Conservation (phyloP, 257 asterid genomes). For the Parsonsia alboflavescens region DNA sequence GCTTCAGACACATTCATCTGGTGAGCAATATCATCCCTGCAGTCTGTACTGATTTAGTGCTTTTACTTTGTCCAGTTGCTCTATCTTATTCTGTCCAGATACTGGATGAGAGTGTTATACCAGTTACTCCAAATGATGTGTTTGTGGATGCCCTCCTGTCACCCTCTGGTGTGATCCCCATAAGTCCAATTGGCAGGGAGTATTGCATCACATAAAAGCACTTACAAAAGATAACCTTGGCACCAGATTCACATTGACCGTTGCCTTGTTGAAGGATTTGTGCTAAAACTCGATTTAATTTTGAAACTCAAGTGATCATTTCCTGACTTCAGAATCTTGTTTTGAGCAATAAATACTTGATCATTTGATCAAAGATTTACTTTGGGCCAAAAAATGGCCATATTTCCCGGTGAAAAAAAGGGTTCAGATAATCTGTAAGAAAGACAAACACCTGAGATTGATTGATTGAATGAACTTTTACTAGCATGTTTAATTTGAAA, state of each 20-base stretch:
- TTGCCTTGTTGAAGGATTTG: neutral
- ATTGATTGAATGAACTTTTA: too few species aligned
- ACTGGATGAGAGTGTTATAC: conserved; percentile 69
- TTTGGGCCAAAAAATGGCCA: neutral
- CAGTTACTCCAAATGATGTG: conserved; percentile 69
- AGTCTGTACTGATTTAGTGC: neutral
- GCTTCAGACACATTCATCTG: neutral
- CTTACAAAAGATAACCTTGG: too few species aligned
- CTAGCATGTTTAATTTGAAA: neutral
- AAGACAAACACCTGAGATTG: neutral
- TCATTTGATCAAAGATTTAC: too few species aligned
- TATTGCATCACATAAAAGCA: neutral
- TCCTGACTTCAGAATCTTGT: neutral
- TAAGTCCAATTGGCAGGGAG: conserved; percentile 44
- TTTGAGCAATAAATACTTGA: too few species aligned
- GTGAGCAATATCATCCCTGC: neutral
- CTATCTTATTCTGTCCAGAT: conserved; percentile 77
- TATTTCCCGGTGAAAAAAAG: neutral
- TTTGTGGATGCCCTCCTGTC: conserved; percentile 68
- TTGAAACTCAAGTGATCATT: neutral
- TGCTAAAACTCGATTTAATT: neutral
- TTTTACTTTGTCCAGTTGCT: conserved; percentile 46
- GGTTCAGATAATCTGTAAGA: neutral
- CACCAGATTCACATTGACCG: neutral
- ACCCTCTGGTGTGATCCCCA: conserved; percentile 70